A percentile compares a stretch with the other conserved stretches of the same genome.
Evolutionary conservation across 352 stramenopile species (phyloP).

Genomic region (Phytophthora ramorum): DNA sequence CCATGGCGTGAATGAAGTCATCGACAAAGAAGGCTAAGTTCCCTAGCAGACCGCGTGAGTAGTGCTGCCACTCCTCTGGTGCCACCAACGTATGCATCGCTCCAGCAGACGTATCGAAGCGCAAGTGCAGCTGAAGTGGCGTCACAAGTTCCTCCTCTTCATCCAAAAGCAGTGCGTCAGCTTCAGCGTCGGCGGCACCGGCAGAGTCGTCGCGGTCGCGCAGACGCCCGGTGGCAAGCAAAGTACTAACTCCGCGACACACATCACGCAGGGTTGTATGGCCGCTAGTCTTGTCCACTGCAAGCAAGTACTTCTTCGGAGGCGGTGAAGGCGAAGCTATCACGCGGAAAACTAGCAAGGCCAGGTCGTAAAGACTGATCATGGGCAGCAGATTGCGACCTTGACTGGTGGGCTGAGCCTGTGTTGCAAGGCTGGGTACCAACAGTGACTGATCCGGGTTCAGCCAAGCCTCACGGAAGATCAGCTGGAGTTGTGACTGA

Average conservation of each 20-base stretch:
- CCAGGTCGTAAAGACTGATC: conserved; percentile 88
- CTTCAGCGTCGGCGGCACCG: conserved; percentile 43
- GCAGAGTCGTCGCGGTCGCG: conserved; percentile 37
- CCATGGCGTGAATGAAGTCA: conserved; percentile 81
- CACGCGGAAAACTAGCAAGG: conserved; percentile 54
- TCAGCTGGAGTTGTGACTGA: conserved; percentile 63
- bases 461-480: conserved; percentile 85
- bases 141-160: conserved; percentile 63
- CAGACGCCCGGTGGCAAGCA: conserved; percentile 60
- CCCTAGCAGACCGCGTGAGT: conserved; percentile 61
- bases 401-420: conserved; percentile 34
- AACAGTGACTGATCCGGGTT: conserved; percentile 57
- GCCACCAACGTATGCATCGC: conserved; percentile 65
- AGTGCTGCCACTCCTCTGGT: conserved; percentile 73
- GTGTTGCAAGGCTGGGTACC: conserved; percentile 54
- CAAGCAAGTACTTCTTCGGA: conserved; percentile 71
- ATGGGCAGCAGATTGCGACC: conserved; percentile 82
- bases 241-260: conserved; percentile 62
- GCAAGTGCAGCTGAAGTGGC: conserved; percentile 76
- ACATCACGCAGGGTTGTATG: conserved; percentile 68
- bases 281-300: conserved; percentile 63
- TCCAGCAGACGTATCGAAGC: conserved; percentile 63
- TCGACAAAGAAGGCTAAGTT: conserved; percentile 71
- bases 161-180: conserved; percentile 63
- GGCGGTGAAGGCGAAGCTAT: conserved; percentile 40